Conservation (phyloP, 2,329 filamentous ascomycete genomes). For the Pleomassaria siparia region DNA sequence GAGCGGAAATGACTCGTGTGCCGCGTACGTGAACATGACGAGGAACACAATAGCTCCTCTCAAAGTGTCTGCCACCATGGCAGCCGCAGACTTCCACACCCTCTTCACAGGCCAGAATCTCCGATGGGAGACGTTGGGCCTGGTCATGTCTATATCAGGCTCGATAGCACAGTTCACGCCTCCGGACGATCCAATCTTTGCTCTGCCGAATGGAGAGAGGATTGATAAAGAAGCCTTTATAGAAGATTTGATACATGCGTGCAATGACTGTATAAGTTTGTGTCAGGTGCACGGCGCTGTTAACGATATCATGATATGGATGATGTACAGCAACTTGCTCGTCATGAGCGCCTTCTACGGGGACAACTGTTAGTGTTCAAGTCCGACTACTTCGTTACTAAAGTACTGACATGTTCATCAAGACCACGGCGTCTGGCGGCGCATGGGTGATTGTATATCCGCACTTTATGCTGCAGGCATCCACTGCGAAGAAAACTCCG, state of each 20-base stretch:
- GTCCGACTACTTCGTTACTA: constrained; percentile 8
- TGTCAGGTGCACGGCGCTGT: constrained; percentile 39
- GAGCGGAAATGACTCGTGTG: constrained; percentile 18
- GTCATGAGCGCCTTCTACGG: constrained; percentile 38
- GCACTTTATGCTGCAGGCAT: constrained; percentile 36
- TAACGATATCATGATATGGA: constrained; percentile 41
- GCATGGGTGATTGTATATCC: constrained; percentile 32
- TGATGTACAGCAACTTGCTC: constrained; percentile 33
- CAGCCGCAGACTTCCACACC: constrained; percentile 35
- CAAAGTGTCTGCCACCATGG: constrained; percentile 34
- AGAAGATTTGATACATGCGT: constrained; percentile 39
- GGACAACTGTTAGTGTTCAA: constrained; percentile 32
- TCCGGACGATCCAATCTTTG: constrained; percentile 34
- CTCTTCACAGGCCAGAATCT: constrained; percentile 37
- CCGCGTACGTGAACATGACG: constrained; percentile 34
- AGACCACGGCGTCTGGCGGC: constrained; percentile 41
- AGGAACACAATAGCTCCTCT: constrained; percentile 33
- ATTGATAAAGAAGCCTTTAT: constrained; percentile 34
- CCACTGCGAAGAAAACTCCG: constrained; percentile 35
- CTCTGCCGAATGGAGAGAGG: constrained; percentile 30
- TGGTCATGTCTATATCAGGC: constrained; percentile 30
- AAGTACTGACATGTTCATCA: neutral
- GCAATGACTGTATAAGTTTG: constrained; percentile 38
- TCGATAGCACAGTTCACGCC: constrained; percentile 34
- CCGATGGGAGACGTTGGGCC: constrained; percentile 37